phyloP scores from a whole-genome alignment of 805 yeast genomes.

The Suhomyces pyralidae region DNA sequence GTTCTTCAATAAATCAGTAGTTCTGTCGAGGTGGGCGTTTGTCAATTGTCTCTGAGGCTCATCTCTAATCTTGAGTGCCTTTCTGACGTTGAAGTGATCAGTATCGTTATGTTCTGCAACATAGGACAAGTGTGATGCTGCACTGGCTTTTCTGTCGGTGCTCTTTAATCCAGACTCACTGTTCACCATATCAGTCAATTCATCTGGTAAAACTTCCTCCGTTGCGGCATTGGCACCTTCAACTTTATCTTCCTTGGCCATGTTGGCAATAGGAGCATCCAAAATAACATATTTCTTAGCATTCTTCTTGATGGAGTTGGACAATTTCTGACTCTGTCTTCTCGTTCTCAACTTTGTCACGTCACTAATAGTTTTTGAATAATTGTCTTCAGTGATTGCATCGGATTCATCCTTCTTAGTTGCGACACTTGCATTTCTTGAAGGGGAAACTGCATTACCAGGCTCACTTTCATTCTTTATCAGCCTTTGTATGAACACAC shows the following conservation, averaged over 20 bases:
- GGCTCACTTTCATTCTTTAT: background rate
- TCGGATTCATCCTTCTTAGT: background rate
- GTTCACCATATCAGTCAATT: conserved; percentile 7
- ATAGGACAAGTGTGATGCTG: conserved; percentile 29
- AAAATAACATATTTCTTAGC: conserved; percentile 66
- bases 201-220: conserved; percentile 16
- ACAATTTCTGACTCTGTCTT: conserved; percentile 60
- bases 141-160: conserved; percentile 16
- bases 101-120: conserved; percentile 22
- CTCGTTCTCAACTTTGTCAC: conserved; percentile 72
- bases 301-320: conserved; percentile 53
- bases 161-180: background rate
- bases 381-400: conserved; percentile 43
- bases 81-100: conserved; percentile 25
- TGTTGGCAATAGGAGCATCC: conserved; percentile 56
- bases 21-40: conserved; percentile 49
- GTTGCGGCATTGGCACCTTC: conserved; percentile 6
- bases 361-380: conserved; percentile 68
- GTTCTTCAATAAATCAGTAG: conserved; percentile 68
- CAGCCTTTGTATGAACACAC: background rate
- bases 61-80: conserved; percentile 30
- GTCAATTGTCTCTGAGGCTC: conserved; percentile 36
- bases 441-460: background rate
- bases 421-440: background rate
- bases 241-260: conserved; percentile 28